These are phyloP conservation scores for Plantago lanceolata DNA, from an alignment of 305 asterid genomes.

Conservation along the genomic window DNA sequence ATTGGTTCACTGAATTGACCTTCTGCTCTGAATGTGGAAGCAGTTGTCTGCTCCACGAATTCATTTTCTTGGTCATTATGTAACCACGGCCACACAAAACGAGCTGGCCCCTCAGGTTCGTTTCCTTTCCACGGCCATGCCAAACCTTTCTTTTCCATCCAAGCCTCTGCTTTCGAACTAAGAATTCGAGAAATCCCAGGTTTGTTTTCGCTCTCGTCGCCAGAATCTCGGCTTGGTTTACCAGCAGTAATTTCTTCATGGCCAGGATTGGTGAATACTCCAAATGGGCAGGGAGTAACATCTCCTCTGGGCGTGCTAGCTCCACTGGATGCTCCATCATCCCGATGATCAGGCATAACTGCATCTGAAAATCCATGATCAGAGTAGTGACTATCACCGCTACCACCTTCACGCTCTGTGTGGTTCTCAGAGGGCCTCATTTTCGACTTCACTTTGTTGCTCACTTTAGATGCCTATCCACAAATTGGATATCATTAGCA, in stretches of 20 bases:
- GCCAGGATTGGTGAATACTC: slow-evolving; percentile 44
- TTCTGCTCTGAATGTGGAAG: slow-evolving; percentile 41
- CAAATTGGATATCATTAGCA: slow-evolving; percentile 31
- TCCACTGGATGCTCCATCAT: slow-evolving; percentile 84
- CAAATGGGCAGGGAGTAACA: slow-evolving; percentile 59
- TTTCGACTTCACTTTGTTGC: slow-evolving; percentile 82
- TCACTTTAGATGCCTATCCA: slow-evolving; percentile 66
- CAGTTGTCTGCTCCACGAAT: slow-evolving; percentile 39
- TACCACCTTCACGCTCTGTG: slow-evolving; percentile 59
- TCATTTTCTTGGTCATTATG: slow-evolving; percentile 59
- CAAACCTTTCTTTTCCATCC: slow-evolving; percentile 64
- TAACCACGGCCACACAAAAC: slow-evolving; percentile 68
- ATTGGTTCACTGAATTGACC: slow-evolving; percentile 43
- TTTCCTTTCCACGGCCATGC: slow-evolving; percentile 90
- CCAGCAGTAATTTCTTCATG: slow-evolving; percentile 48
- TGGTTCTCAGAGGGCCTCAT: slow-evolving; percentile 53
- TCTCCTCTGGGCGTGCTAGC: slow-evolving; percentile 91
- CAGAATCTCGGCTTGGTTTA: slow-evolving; percentile 51
- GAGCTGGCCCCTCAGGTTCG: slow-evolving; percentile 61
- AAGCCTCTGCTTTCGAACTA: slow-evolving; percentile 78
- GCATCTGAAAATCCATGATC: slow-evolving; percentile 53
- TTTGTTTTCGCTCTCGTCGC: slow-evolving; percentile 66
- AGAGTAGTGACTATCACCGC: slow-evolving; percentile 55
- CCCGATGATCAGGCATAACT: slow-evolving; percentile 47
- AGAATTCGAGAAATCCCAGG: slow-evolving; percentile 60